Evolutionary conservation across 441 rosid species (phyloP), one percentile per base, ranked within the genome.

Genomic region (Syzygium malaccense): DNA sequence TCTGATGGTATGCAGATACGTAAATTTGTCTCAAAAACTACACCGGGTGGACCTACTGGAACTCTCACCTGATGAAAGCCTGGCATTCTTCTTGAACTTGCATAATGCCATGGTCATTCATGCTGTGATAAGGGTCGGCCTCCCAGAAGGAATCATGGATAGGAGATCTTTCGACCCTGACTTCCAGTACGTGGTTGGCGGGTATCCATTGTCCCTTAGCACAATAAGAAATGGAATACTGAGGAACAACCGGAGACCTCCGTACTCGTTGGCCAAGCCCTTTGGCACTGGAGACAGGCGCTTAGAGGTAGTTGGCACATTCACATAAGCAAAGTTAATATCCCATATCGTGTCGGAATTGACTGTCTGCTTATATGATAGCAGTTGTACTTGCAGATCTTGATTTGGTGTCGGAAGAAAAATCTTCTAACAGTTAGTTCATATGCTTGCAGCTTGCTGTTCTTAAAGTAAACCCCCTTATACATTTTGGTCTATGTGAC

Each of bases 51-150:
- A 96, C 91, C 91, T 96, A 55, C 19, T 55, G 6, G 91, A 89
- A 88, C 93, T 98, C 49, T 91, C 96, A 14, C 88, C 88, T 15
- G 90, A 94, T 41, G 98, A 96, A 92, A 96, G 91, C 91, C 88
- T 95, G 88, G 94, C 97, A 7, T 96, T 98, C 92, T 98, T 96
- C 91, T 85, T 98, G 91, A 98, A 98, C 92, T 90, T 98, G 91
- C 91, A 96, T 91, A 96, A 98, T 86, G 97, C 99, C 55, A 98
- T 98, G 99, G 96, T 94, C 85, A 96, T 98, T 88, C 99, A 98
- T 91, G 98, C 98, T 25, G 92, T 94, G 56, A 94, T 96, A 86
- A 95, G 96, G 90, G 88, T 94, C 10, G 97, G 97, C 33, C 92
- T 91, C 51, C 95, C 96, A 0, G 96, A 92, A 56, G 97, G 99